phyloP scores from a whole-genome alignment of 2,329 filamentous ascomycete genomes.

The Venturiaceae sp. region DNA sequence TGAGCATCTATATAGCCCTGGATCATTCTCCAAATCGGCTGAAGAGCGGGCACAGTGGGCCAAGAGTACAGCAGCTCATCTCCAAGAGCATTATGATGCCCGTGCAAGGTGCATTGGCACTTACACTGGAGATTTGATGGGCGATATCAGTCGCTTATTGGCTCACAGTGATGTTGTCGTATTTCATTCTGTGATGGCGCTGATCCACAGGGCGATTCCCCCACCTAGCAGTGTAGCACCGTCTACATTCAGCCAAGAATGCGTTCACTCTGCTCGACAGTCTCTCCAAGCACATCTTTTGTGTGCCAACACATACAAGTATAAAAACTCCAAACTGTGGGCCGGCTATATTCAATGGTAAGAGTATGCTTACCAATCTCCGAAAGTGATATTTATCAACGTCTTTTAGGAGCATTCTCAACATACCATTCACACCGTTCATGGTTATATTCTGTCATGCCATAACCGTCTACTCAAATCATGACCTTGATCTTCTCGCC shows the following conservation, averaged over 20 bases:
- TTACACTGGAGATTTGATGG: neutral
- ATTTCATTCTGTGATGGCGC: neutral
- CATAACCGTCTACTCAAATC: neutral
- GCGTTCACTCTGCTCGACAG: neutral
- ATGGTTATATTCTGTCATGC: slow-evolving; percentile 18
- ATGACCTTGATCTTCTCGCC: slow-evolving; percentile 28
- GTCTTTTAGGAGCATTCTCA: slow-evolving; percentile 24
- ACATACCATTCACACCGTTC: slow-evolving; percentile 40
- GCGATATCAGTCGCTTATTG: neutral
- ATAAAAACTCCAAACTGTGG: neutral
- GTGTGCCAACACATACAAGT: neutral
- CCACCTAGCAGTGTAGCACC: neutral
- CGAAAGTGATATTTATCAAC: neutral
- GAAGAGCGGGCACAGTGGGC: slow-evolving; percentile 4
- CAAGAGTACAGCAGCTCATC: neutral
- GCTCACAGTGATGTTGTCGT: slow-evolving; percentile 1
- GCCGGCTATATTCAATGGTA: neutral
- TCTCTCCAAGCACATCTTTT: neutral
- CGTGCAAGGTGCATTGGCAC: neutral
- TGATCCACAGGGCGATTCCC: slow-evolving; percentile 1
- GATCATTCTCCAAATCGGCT: neutral
- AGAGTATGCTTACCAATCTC: neutral
- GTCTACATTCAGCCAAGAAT: neutral
- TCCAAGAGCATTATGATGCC: neutral
- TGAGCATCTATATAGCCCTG: slow-evolving; percentile 21